Conservation (phyloP, 2,329 filamentous ascomycete species). For the Aschersonia sp. region DNA sequence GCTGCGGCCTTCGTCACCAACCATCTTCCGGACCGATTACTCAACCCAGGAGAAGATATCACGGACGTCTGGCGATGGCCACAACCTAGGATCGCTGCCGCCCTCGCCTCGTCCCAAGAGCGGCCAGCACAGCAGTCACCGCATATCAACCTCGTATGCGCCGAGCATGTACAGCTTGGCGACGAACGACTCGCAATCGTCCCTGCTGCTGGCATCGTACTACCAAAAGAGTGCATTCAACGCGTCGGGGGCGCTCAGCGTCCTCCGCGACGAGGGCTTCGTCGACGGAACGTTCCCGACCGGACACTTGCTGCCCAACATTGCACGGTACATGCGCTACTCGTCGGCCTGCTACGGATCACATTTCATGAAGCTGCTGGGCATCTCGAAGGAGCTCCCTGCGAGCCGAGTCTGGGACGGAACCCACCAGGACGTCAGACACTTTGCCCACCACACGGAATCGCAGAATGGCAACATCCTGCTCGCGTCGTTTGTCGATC, state of each 20-base stretch:
- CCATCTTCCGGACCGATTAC: slow-evolving; percentile 11
- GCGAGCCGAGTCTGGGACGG: slow-evolving; percentile 26
- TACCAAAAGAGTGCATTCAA: slow-evolving; percentile 32
- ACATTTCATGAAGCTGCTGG: slow-evolving; percentile 46
- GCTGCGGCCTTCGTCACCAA: slow-evolving; percentile 29
- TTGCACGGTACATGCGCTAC: slow-evolving; percentile 50
- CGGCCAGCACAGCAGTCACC: slow-evolving; percentile 7
- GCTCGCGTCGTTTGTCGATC: slow-evolving; percentile 56
- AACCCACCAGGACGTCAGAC: slow-evolving; percentile 44
- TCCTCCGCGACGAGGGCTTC: slow-evolving; percentile 34
- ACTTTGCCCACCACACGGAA: slow-evolving; percentile 48
- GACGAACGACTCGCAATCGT: slow-evolving; percentile 39
- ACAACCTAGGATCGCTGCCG: slow-evolving; percentile 6
- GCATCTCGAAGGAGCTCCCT: slow-evolving; percentile 38
- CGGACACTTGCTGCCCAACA: slow-evolving; percentile 44
- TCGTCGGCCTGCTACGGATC: slow-evolving; percentile 53
- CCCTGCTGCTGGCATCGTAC: slow-evolving; percentile 34
- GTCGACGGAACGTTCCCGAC: slow-evolving; percentile 44
- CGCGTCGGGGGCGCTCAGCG: slow-evolving; percentile 31
- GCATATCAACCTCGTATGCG: slow-evolving; percentile 16
- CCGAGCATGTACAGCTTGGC: slow-evolving; percentile 47
- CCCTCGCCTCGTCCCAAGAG: slow-evolving; percentile 9
- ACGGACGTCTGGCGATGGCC: slow-evolving; percentile 7
- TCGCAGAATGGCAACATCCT: slow-evolving; percentile 43
- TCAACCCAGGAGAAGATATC: slow-evolving; percentile 9